Conservation (phyloP, 495 filamentous ascomycete genomes). For the Pyrenula aspistea region DNA sequence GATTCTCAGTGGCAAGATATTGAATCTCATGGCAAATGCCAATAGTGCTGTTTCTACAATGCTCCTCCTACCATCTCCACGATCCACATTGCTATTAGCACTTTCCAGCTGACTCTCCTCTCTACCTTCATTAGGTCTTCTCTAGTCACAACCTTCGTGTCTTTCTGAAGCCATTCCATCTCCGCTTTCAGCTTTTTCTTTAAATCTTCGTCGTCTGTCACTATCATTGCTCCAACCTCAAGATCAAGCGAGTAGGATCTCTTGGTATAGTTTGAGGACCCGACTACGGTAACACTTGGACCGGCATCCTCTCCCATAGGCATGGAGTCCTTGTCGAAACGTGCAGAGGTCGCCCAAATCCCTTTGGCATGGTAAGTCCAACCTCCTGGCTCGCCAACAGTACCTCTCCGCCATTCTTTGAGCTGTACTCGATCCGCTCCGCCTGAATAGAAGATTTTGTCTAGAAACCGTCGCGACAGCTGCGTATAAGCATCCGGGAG, state of each 20-base stretch:
- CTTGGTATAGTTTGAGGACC: slow-evolving; percentile 93
- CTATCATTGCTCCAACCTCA: slow-evolving; percentile 72
- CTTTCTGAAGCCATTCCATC: slow-evolving; percentile 62
- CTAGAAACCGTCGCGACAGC: slow-evolving; percentile 71
- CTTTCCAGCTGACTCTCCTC: slow-evolving; percentile 71
- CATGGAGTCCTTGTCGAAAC: background rate
- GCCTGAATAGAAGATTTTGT: slow-evolving; percentile 44
- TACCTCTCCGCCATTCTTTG: slow-evolving; percentile 80
- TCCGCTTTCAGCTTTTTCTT: slow-evolving; percentile 65
- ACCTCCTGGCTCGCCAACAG: slow-evolving; percentile 62
- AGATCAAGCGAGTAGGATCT: slow-evolving; percentile 84
- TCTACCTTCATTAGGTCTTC: slow-evolving; percentile 72
- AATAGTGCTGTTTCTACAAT: slow-evolving; percentile 33
- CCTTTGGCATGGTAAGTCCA: slow-evolving; percentile 99
- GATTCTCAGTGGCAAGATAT: too few relatives aligned
- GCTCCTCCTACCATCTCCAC: slow-evolving; percentile 61
- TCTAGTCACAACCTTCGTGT: slow-evolving; percentile 49
- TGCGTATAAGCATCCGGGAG: slow-evolving; percentile 86
- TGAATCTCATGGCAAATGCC: too few relatives aligned
- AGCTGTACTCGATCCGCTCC: slow-evolving; percentile 57
- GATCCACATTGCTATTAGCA: slow-evolving; percentile 86
- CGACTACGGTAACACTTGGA: slow-evolving; percentile 73
- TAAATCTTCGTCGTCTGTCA: slow-evolving; percentile 65
- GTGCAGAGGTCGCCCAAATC: slow-evolving; percentile 60
- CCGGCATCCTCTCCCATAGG: slow-evolving; percentile 22